Conservation (phyloP, 306 rosid genomes). For the Rubus parviflorus region DNA sequence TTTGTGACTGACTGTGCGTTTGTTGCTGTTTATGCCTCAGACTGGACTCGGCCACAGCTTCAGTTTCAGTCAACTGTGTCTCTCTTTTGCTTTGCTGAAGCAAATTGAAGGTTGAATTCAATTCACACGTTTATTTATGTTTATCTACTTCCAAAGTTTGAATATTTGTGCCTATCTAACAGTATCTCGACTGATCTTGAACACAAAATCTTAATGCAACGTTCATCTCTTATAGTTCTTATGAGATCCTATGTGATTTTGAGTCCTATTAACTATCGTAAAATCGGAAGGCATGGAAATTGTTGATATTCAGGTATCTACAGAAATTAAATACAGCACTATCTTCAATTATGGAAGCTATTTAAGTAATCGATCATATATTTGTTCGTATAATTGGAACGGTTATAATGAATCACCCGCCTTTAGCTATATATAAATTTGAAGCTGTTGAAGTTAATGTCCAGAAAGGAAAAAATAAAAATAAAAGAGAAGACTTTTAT, state of each 20-base stretch:
- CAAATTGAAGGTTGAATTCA: conserved; percentile 40
- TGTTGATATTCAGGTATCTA: background rate
- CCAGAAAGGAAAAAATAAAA: background rate
- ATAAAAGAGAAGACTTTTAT: background rate
- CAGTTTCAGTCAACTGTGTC: conserved; percentile 19
- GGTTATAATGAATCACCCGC: background rate
- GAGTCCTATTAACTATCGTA: background rate
- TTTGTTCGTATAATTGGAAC: background rate
- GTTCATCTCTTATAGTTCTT: background rate
- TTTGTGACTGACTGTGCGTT: conserved; percentile 5
- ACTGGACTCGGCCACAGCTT: conserved; percentile 24
- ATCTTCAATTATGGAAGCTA: background rate
- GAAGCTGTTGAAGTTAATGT: background rate
- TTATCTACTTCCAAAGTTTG: background rate
- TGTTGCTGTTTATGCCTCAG: too few relatives aligned
- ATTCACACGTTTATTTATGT: background rate
- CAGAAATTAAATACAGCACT: background rate
- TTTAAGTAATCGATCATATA: background rate
- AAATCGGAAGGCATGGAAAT: background rate
- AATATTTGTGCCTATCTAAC: background rate
- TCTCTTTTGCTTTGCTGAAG: conserved; percentile 25
- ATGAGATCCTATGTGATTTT: background rate
- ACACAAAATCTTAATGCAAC: background rate
- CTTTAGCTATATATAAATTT: background rate
- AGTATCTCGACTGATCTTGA: background rate